Percentiles rank a stretch among this genome's conserved stretches.
Evolutionary conservation across 495 filamentous ascomycete genomes (phyloP).

Genomic region (Penicillium silybi): DNA sequence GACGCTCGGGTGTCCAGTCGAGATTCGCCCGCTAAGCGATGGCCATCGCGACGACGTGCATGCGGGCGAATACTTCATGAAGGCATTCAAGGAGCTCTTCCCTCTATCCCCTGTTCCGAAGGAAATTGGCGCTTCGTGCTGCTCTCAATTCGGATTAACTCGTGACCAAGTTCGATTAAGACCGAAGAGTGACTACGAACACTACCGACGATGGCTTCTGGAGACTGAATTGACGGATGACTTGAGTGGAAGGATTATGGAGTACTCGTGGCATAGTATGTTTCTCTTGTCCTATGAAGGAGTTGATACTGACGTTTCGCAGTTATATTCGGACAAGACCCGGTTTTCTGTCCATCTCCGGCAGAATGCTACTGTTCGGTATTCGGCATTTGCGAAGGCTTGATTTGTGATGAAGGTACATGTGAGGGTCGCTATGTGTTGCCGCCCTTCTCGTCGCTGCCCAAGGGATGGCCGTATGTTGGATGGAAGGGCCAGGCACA

Average conservation of each 20-base stretch:
- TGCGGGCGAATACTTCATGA: conserved; percentile 48
- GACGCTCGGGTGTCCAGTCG: conserved; percentile 57
- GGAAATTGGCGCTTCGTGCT: conserved; percentile 57
- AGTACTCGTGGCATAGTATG: conserved; percentile 68
- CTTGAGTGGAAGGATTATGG: conserved; percentile 63
- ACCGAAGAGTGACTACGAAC: conserved; percentile 52
- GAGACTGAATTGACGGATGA: conserved; percentile 53
- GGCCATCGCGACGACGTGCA: conserved; percentile 39
- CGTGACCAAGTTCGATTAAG: conserved; percentile 46
- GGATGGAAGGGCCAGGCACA: conserved; percentile 48
- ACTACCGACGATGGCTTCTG: conserved; percentile 56
- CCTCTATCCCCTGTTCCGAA: conserved; percentile 46
- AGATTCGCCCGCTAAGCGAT: conserved; percentile 50
- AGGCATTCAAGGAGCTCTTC: conserved; percentile 53
- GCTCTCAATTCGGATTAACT: conserved; percentile 69
- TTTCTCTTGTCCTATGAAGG: not conserved
- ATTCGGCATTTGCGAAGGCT: conserved; percentile 52
- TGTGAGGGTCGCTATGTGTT: conserved; percentile 46
- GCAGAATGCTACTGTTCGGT: conserved; percentile 61
- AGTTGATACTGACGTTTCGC: conserved; percentile 7
- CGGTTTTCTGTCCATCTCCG: conserved; percentile 55
- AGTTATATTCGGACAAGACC: conserved; percentile 50
- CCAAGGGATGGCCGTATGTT: conserved; percentile 48
- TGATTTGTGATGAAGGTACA: conserved; percentile 36
- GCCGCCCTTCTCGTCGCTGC: conserved; percentile 44